phyloP scores from a whole-genome alignment of 2,329 filamentous ascomycete species.

The Colletotrichum nymphaeae region DNA sequence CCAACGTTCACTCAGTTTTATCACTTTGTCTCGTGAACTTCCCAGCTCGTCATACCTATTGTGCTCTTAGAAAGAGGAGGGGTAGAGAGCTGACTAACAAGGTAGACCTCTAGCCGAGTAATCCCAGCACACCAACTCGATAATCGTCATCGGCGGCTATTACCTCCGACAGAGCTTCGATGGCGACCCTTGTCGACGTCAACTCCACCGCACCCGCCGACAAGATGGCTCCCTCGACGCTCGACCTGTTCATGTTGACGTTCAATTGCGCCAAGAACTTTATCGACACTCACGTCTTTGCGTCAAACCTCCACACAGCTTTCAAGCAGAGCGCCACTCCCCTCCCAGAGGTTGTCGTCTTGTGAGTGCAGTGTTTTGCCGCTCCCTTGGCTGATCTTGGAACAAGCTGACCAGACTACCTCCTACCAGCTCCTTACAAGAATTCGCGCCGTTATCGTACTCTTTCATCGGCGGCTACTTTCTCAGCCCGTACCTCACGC shows the following conservation, averaged over 20 bases:
- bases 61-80: not conserved
- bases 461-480: constrained; percentile 88
- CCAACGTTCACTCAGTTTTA: not conserved
- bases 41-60: not conserved
- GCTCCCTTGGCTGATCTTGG: constrained; percentile 11
- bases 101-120: not conserved
- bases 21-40: not conserved
- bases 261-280: constrained; percentile 87
- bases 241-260: constrained; percentile 83
- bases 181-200: constrained; percentile 30
- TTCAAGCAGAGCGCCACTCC: constrained; percentile 61
- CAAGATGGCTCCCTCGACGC: constrained; percentile 55
- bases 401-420: not conserved
- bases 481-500: constrained; percentile 79
- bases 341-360: constrained; percentile 66
- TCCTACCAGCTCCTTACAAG: constrained; percentile 79
- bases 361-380: constrained; percentile 55
- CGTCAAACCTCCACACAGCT: constrained; percentile 73
- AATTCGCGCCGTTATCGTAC: constrained; percentile 86
- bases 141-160: constrained; percentile 29
- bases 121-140: not conserved
- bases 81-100: constrained; percentile 7
- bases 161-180: constrained; percentile 21
- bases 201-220: constrained; percentile 27
- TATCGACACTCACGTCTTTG: constrained; percentile 78